Conservation (phyloP, 169 alveolate species). For the Plasmodium ovale region DNA sequence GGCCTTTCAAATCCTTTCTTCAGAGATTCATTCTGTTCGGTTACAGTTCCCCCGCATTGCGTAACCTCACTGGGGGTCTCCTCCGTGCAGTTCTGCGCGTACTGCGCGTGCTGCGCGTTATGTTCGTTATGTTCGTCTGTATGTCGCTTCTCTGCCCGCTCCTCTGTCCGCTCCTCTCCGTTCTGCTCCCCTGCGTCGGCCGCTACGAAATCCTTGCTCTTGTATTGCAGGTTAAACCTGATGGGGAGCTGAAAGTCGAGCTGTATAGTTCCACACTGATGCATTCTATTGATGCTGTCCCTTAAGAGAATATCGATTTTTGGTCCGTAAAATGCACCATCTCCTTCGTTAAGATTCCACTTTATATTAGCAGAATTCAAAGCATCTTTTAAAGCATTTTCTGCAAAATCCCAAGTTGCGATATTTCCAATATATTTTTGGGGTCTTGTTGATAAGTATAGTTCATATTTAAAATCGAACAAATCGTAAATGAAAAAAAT, state of each 20-base stretch:
- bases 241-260: slow-evolving; percentile 99
- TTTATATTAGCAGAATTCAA: slow-evolving; percentile 92
- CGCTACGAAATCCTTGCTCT: slow-evolving; percentile 90
- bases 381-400: slow-evolving; percentile 93
- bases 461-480: slow-evolving; percentile 95
- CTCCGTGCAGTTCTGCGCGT: neutral
- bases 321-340: slow-evolving; percentile 99
- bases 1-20: slow-evolving; percentile 96
- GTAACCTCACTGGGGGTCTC: neutral
- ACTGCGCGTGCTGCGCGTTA: slow-evolving; percentile 9
- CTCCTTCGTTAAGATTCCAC: slow-evolving; percentile 98
- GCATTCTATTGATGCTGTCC: slow-evolving; percentile 97
- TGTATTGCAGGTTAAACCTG: slow-evolving; percentile 96
- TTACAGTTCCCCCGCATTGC: no score
- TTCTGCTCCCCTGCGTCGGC: slow-evolving; percentile 20
- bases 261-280: slow-evolving; percentile 99
- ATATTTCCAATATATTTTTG: slow-evolving; percentile 95
- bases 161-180: neutral
- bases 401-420: slow-evolving; percentile 97
- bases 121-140: neutral
- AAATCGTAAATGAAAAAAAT: slow-evolving; percentile 93
- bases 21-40: slow-evolving; percentile 39
- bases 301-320: slow-evolving; percentile 97
- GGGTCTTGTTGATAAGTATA: slow-evolving; percentile 98
- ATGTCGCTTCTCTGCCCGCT: neutral